Base-by-base conservation (phyloP, 1,139 yeast genomes). In the Geotrichum fermentans region DNA sequence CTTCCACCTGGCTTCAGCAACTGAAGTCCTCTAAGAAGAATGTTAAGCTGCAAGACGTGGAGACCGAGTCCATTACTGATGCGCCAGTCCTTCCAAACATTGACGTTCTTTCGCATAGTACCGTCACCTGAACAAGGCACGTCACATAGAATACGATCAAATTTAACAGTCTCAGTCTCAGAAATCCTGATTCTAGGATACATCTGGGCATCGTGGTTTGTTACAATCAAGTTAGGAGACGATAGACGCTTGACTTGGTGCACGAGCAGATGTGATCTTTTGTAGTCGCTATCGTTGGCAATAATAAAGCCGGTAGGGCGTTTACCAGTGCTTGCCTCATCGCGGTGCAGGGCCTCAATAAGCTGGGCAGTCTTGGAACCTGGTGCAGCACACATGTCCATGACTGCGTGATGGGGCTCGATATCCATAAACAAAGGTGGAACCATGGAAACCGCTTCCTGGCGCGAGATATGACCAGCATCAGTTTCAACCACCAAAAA, bases 51-150 rank as follows among this genome's bases (percentile, higher is more conserved):
- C 55, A 90, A 79, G 29, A 83, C 75, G 68, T 92, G 97, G 60
- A 92, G 77, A 11, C 97, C 97, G 52, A 89, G 70, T 17, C 86
- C 97, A 64, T 87, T 87, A 53, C 95, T 95, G 37, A 85, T 79
- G 40, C 82, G 78, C 87, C 96, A 94, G 61, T 89, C 96, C 62
- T 83, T 84, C 99, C 99, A 94, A 29, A 94, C 96, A 62, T 86
- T 87, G 59, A 89, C 78, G 64, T 94, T 94, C 72, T 94, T 94
- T 65, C 99, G 81, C 96, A 94, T 88, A 42, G 99, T 94, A 53
- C 95, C 99, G 67, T 94, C 99, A 58, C 99, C 99, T 21, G 97
- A 86, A 73, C 99, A 94, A 50, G 99, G 99, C 26, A 94, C 99
- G 68, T 94, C 99, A 73, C 97, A 92, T 57, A 94, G 75, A 51